phyloP scores from a whole-genome alignment of 768 basidiomycete species.

The Collybia sp. region DNA sequence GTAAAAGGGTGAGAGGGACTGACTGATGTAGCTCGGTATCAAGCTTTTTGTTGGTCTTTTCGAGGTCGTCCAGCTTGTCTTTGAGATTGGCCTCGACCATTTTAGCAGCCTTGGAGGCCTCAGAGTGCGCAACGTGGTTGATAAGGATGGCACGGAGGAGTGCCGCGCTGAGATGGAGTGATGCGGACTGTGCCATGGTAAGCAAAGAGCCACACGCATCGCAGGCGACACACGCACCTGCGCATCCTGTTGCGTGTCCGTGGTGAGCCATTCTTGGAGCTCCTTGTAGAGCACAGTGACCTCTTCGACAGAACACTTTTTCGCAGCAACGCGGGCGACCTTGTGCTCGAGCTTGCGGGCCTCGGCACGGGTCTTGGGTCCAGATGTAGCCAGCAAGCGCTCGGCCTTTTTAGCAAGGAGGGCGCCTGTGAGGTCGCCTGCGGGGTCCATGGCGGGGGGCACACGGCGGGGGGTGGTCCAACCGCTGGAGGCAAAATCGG shows the following conservation, averaged over 20 bases:
- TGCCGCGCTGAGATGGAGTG: conserved; percentile 71
- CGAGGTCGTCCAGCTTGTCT: conserved; percentile 61
- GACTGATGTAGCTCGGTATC: conserved; percentile 73
- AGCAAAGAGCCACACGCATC: conserved; percentile 1
- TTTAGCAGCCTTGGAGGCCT: conserved; percentile 66
- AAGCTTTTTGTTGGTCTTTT: conserved; percentile 51
- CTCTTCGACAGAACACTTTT: conserved; percentile 88
- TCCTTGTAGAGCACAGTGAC: conserved; percentile 74
- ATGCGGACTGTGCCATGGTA: conserved; percentile 41
- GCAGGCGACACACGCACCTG: conserved; percentile 41
- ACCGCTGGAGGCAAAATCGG: conserved; percentile 68
- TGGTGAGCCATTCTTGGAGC: conserved; percentile 69
- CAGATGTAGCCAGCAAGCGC: conserved; percentile 42
- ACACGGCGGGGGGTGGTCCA: conserved; percentile 63
- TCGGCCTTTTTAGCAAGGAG: conserved; percentile 43
- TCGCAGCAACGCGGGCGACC: conserved; percentile 72
- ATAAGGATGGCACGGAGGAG: conserved; percentile 79
- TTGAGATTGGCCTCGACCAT: conserved; percentile 56
- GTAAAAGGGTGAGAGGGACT: conserved; percentile 25
- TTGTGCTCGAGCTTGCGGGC: conserved; percentile 72
- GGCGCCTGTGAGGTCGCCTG: conserved; percentile 33
- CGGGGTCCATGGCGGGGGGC: conserved; percentile 43
- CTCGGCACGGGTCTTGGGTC: conserved; percentile 42
- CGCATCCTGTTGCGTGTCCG: conserved; percentile 55
- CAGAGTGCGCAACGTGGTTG: conserved; percentile 78